A percentile compares a stretch with the other conserved stretches of the same genome.
These are phyloP conservation scores for Saccharomyces hybrid DNA, from an alignment of 1,139 yeast genomes.

Conservation along the genomic window DNA sequence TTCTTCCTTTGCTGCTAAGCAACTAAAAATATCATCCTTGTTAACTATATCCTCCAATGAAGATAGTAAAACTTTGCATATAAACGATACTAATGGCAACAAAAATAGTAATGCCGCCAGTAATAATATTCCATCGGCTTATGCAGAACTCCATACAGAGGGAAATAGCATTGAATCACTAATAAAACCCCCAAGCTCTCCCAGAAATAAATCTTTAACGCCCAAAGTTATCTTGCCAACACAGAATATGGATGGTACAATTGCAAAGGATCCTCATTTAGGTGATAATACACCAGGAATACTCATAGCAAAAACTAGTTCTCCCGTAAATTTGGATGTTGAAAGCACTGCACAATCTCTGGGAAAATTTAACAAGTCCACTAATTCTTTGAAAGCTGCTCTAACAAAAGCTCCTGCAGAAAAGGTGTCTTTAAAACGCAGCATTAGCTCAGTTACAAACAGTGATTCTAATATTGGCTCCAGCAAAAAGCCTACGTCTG, in stretches of 20 bases:
- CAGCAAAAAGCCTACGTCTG: neutral
- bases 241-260: conserved; percentile 10
- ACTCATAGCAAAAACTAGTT: conserved; percentile 16
- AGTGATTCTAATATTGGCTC: neutral
- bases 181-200: neutral
- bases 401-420: neutral
- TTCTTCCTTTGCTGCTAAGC: conserved; percentile 2
- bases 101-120: neutral
- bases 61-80: neutral
- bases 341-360: neutral
- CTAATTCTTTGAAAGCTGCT: neutral
- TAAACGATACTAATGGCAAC: neutral
- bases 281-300: conserved; percentile 8
- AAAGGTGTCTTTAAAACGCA: conserved; percentile 7
- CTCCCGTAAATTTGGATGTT: conserved; percentile 13
- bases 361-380: neutral
- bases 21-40: conserved; percentile 7
- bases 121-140: neutral
- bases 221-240: conserved; percentile 17
- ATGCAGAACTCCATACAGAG: neutral
- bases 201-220: conserved; percentile 3
- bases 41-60: conserved; percentile 4
- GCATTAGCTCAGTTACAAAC: conserved; percentile 5
- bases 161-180: neutral
- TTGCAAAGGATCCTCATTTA: neutral